phyloP scores from a whole-genome alignment of 2,329 filamentous ascomycete species.

The Trichoderma atroviride region DNA sequence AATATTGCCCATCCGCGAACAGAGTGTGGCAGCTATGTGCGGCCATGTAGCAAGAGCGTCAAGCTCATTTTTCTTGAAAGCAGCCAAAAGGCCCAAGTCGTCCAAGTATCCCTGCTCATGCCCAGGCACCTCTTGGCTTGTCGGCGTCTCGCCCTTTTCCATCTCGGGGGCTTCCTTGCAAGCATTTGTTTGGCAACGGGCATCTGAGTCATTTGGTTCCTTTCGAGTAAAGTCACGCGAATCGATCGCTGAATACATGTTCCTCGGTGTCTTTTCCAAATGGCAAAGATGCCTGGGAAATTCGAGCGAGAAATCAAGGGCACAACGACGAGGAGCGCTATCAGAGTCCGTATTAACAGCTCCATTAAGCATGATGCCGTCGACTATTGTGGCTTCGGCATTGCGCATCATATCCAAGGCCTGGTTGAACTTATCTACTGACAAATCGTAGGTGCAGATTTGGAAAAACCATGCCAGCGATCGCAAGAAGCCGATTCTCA shows the following conservation, averaged over 20 bases:
- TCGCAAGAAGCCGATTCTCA: slow-evolving; percentile 66
- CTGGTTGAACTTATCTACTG: slow-evolving; percentile 48
- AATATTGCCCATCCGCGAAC: slow-evolving; percentile 56
- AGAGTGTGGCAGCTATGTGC: slow-evolving; percentile 47
- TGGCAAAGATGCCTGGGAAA: slow-evolving; percentile 57
- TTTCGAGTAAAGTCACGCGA: slow-evolving; percentile 58
- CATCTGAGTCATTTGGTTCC: slow-evolving; percentile 57
- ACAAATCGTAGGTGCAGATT: neutral
- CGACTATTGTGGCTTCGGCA: slow-evolving; percentile 60
- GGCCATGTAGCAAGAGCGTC: slow-evolving; percentile 66
- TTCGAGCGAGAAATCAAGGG: slow-evolving; percentile 59
- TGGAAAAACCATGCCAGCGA: slow-evolving; percentile 59
- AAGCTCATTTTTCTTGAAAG: slow-evolving; percentile 57
- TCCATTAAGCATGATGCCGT: slow-evolving; percentile 52
- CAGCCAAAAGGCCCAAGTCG: slow-evolving; percentile 61
- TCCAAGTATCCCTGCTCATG: slow-evolving; percentile 47
- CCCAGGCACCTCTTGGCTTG: neutral
- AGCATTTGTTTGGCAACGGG: slow-evolving; percentile 55
- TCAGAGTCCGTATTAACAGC: neutral
- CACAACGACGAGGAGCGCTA: slow-evolving; percentile 34
- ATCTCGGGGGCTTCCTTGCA: slow-evolving; percentile 59
- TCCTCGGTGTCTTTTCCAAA: slow-evolving; percentile 60
- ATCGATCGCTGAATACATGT: slow-evolving; percentile 54
- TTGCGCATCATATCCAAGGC: slow-evolving; percentile 54
- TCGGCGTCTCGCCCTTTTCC: slow-evolving; percentile 53